Conservation (phyloP, 2,329 filamentous ascomycete genomes). For the Sclerotinia minor region DNA sequence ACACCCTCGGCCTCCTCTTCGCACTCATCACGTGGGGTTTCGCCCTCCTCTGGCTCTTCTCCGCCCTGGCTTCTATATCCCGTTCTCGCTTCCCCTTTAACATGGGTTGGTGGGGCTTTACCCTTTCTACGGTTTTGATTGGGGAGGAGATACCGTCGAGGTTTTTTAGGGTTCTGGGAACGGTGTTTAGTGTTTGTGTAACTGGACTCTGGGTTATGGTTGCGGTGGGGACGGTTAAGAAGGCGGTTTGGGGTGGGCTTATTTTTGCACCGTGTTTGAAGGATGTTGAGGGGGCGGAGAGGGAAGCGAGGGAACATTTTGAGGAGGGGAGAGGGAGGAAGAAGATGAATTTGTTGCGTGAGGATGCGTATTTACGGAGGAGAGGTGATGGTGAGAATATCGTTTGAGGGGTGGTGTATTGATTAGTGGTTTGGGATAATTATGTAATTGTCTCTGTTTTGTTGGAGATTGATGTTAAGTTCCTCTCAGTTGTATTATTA, state of each 20-base stretch:
- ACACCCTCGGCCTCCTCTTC: conserved; percentile 56
- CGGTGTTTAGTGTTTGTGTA: conserved; percentile 51
- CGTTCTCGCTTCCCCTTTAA: conserved; percentile 56
- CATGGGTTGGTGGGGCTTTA: conserved; percentile 63
- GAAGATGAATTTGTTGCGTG: not conserved
- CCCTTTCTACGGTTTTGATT: conserved; percentile 50
- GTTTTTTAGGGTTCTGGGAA: conserved; percentile 59
- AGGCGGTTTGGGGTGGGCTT: conserved; percentile 50
- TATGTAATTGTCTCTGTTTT: too few species aligned
- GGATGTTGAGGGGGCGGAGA: conserved; percentile 36
- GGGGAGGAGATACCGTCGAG: conserved; percentile 53
- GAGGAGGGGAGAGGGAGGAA: not conserved
- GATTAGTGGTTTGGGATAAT: too few species aligned
- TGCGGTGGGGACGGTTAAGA: conserved; percentile 50
- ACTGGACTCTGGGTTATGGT: conserved; percentile 58
- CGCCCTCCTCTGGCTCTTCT: conserved; percentile 55
- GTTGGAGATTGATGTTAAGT: not conserved
- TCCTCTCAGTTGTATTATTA: not conserved
- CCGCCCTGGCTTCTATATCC: conserved; percentile 52
- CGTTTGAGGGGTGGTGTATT: not conserved
- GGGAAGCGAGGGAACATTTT: conserved; percentile 16
- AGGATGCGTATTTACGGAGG: not conserved
- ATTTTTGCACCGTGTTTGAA: conserved; percentile 57
- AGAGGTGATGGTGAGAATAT: not conserved
- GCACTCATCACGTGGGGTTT: conserved; percentile 59